Evolutionary conservation across 2,329 filamentous ascomycete species (phyloP).

Genomic region (Emergomyces pasteurianus): DNA sequence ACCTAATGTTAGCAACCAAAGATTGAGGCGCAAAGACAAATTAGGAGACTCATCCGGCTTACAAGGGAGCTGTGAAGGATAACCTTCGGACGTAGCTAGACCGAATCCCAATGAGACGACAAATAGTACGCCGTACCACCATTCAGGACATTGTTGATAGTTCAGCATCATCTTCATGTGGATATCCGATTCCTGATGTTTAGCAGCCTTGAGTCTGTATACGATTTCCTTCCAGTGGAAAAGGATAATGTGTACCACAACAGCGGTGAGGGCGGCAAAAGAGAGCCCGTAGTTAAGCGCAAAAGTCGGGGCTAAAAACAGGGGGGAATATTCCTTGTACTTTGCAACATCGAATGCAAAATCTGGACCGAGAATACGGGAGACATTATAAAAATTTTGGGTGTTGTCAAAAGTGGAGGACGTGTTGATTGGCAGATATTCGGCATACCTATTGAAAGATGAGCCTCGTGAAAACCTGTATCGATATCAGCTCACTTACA

Average conservation of each 20-base stretch:
- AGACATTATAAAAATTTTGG: conserved; percentile 22
- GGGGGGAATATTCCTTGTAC: conserved; percentile 26
- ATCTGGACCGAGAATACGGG: conserved; percentile 18
- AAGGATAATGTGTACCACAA: conserved; percentile 21
- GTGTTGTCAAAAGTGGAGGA: conserved; percentile 26
- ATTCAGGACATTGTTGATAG: background rate
- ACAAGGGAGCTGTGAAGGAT: background rate
- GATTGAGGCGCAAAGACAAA: background rate
- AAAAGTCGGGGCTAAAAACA: conserved; percentile 26
- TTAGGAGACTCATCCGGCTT: background rate
- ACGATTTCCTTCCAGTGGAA: conserved; percentile 24
- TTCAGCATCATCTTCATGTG: background rate
- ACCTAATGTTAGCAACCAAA: background rate
- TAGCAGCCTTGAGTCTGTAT: conserved; percentile 18
- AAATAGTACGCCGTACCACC: background rate
- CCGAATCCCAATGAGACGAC: background rate
- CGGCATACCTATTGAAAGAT: background rate
- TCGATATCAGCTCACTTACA: background rate
- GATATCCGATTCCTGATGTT: background rate
- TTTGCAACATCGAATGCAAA: conserved; percentile 22
- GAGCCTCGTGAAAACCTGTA: background rate
- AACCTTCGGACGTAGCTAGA: background rate
- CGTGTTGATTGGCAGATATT: conserved; percentile 23
- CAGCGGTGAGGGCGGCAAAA: conserved; percentile 24
- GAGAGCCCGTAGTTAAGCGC: conserved; percentile 26